Conservation (phyloP, 108 stramenopile species). For the Nitzschia sp. region DNA sequence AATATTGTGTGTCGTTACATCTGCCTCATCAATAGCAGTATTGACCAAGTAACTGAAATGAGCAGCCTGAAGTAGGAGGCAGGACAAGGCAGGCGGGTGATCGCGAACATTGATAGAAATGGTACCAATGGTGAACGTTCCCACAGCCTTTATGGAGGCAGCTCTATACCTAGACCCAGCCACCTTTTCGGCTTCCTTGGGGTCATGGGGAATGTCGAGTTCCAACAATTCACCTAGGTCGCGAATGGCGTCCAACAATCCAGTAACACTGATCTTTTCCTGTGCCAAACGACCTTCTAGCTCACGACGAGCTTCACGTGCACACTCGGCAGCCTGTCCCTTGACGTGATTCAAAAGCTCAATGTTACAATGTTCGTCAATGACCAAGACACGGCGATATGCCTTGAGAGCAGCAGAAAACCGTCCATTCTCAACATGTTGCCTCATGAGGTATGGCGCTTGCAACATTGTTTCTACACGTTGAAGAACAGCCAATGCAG, state of each 20-base stretch:
- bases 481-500: slow-evolving; percentile 76
- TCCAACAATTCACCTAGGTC: slow-evolving; percentile 80
- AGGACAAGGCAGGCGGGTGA: slow-evolving; percentile 74
- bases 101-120: slow-evolving; percentile 69
- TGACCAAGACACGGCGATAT: slow-evolving; percentile 80
- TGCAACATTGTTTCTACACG: slow-evolving; percentile 81
- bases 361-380: slow-evolving; percentile 73
- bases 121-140: slow-evolving; percentile 65
- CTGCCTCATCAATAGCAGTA: slow-evolving; percentile 54
- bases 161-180: slow-evolving; percentile 15
- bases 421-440: slow-evolving; percentile 83
- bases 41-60: slow-evolving; percentile 75
- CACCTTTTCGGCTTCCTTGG: slow-evolving; percentile 48
- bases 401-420: slow-evolving; percentile 83
- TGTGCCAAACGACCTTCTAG: slow-evolving; percentile 77
- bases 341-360: slow-evolving; percentile 78
- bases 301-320: slow-evolving; percentile 73
- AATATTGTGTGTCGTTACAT: slow-evolving; percentile 51
- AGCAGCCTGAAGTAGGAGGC: slow-evolving; percentile 74
- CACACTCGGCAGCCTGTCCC: slow-evolving; percentile 75
- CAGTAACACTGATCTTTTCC: slow-evolving; percentile 58
- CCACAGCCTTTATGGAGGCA: slow-evolving; percentile 31
- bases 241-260: slow-evolving; percentile 75
- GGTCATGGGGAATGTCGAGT: slow-evolving; percentile 54
- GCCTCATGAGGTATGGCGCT: slow-evolving; percentile 80